Percentiles rank a stretch among this genome's conserved stretches.
Evolutionary conservation across 202 grass and related monocot genomes (phyloP).

Genomic region (Setaria italica): DNA sequence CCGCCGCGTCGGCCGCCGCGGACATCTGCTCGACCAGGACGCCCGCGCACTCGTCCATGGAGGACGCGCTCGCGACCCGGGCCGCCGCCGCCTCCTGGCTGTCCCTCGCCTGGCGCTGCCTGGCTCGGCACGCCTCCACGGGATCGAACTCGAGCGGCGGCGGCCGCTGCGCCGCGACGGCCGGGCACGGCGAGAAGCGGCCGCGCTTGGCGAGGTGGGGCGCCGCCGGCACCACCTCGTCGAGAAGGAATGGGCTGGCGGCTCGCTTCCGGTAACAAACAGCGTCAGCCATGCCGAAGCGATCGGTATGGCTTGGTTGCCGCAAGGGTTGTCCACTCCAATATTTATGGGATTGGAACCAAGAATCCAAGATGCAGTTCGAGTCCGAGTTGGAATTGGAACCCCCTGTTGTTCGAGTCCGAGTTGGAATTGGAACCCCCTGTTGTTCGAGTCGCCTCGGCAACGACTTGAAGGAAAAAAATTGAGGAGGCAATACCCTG

Average conservation of each 20-base stretch:
- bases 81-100: neutral
- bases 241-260: neutral
- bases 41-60: conserved; percentile 20
- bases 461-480: too few relatives aligned
- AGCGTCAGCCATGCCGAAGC: neutral
- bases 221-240: neutral
- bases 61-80: neutral
- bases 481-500: too few relatives aligned
- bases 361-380: too few relatives aligned
- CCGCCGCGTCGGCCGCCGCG: neutral
- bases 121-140: neutral
- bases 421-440: too few relatives aligned
- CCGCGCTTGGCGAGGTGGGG: conserved; percentile 17
- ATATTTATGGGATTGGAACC: too few relatives aligned
- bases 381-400: too few relatives aligned
- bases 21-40: conserved; percentile 18
- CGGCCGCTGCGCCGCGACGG: too few relatives aligned
- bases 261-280: neutral
- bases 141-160: too few relatives aligned
- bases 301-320: too few relatives aligned
- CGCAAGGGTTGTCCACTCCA: too few relatives aligned
- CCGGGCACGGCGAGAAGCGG: neutral
- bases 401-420: too few relatives aligned
- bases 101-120: neutral
- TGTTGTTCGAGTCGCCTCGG: too few relatives aligned